Evolutionary conservation across 2,329 filamentous ascomycete species (phyloP).

Genomic region (Xylaria sp.): DNA sequence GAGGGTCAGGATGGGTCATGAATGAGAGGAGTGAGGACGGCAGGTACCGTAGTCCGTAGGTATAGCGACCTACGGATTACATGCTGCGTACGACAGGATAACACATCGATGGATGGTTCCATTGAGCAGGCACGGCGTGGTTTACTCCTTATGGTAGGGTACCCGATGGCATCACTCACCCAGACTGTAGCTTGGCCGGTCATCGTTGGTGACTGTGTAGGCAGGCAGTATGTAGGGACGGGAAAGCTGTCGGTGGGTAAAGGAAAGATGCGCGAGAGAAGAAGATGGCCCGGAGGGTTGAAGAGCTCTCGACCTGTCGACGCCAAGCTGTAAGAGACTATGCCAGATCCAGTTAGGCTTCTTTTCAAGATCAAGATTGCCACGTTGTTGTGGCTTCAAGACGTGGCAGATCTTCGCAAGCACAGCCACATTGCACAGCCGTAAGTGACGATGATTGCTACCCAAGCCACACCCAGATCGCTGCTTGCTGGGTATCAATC

Average conservation of each 20-base stretch:
- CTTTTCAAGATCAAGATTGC: neutral
- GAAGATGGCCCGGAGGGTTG: neutral
- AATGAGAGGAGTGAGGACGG: neutral
- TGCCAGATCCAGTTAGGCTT: no score
- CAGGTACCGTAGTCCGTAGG: neutral
- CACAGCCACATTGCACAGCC: neutral
- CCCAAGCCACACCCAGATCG: neutral
- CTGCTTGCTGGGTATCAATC: neutral
- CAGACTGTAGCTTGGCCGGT: neutral
- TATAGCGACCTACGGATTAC: neutral
- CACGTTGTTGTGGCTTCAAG: conserved; percentile 10
- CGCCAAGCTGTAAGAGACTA: no score
- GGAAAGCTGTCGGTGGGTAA: neutral
- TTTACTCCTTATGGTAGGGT: neutral
- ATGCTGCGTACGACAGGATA: neutral
- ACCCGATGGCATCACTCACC: neutral
- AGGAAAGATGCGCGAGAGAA: neutral
- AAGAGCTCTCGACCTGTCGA: neutral
- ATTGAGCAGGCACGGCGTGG: neutral
- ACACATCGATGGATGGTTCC: neutral
- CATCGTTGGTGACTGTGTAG: neutral
- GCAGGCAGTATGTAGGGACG: no score
- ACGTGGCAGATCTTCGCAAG: neutral
- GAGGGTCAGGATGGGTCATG: neutral
- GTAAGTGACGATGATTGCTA: neutral